Percentiles rank a stretch among this genome's conserved stretches.
phyloP scores from a whole-genome alignment of 176 grass and related monocot genomes.

The Elymus sibiricus region DNA sequence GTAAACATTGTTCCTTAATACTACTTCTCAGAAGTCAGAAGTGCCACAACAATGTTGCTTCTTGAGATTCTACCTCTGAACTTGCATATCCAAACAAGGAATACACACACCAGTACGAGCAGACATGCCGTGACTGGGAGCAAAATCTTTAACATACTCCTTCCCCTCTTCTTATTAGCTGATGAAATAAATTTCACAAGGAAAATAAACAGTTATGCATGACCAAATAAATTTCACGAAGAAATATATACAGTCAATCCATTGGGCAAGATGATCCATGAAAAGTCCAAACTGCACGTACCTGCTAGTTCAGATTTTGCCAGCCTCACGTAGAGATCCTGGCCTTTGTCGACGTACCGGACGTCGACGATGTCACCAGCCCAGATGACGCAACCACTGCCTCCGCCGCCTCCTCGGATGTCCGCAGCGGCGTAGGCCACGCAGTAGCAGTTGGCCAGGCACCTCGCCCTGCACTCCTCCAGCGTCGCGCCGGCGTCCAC shows the following conservation, averaged over 20 bases:
- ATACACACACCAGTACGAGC: neutral
- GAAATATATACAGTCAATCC: neutral
- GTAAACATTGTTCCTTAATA: neutral
- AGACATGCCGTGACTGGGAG: neutral
- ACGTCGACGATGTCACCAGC: neutral
- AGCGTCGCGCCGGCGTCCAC: conserved; percentile 25
- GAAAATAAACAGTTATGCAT: neutral
- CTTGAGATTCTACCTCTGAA: conserved; percentile 9
- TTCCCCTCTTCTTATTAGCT: neutral
- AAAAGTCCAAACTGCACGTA: neutral
- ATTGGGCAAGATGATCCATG: neutral
- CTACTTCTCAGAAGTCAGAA: neutral
- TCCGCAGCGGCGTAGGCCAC: conserved; percentile 38
- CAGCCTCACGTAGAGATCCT: conserved; percentile 27
- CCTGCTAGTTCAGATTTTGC: conserved; percentile 32
- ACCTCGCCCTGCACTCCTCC: conserved; percentile 35
- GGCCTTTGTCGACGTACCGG: conserved; percentile 32
- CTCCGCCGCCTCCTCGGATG: conserved; percentile 20
- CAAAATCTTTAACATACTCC: neutral
- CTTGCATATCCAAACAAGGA: conserved; percentile 9
- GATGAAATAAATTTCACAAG: neutral
- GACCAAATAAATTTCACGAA: neutral
- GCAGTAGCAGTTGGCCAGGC: conserved; percentile 56
- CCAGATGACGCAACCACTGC: conserved; percentile 36
- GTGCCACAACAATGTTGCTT: neutral